Evolutionary conservation across 2,329 filamentous ascomycete species (phyloP).

Genomic region (Aschersonia sp.): DNA sequence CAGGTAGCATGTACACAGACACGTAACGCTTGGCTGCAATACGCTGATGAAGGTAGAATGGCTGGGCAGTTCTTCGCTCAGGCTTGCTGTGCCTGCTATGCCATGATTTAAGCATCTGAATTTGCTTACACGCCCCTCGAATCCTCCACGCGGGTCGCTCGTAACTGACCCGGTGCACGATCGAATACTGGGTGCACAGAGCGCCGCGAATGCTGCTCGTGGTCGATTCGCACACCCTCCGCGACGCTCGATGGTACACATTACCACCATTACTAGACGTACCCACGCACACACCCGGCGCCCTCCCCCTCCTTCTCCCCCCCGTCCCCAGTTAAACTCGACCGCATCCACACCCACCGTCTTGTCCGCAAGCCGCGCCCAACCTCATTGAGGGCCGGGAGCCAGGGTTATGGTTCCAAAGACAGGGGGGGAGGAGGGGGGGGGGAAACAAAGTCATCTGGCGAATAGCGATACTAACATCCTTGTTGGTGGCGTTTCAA

Average conservation of each 20-base stretch:
- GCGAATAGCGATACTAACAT: background rate
- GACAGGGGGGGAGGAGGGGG: background rate
- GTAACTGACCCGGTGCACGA: too few species aligned
- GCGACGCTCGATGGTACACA: background rate
- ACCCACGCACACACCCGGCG: background rate
- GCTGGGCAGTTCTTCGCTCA: too few species aligned
- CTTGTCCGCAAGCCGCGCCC: background rate
- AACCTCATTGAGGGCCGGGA: background rate
- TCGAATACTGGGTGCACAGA: too few species aligned
- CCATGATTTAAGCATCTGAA: too few species aligned
- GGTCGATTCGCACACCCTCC: too few species aligned
- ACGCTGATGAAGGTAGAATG: too few species aligned
- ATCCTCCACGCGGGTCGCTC: too few species aligned
- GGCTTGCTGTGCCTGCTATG: too few species aligned
- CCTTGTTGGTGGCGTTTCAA: constrained; percentile 3
- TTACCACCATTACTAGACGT: background rate
- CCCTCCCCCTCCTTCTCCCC: background rate
- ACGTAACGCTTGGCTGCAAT: too few species aligned
- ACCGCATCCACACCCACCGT: background rate
- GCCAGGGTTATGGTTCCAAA: background rate
- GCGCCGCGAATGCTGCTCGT: too few species aligned
- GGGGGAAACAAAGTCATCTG: background rate
- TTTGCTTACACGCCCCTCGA: too few species aligned
- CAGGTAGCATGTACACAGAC: too few species aligned
- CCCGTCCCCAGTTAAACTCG: background rate